Conservation (phyloP, 345 rosid genomes). For the Hypericum androsaemum region DNA sequence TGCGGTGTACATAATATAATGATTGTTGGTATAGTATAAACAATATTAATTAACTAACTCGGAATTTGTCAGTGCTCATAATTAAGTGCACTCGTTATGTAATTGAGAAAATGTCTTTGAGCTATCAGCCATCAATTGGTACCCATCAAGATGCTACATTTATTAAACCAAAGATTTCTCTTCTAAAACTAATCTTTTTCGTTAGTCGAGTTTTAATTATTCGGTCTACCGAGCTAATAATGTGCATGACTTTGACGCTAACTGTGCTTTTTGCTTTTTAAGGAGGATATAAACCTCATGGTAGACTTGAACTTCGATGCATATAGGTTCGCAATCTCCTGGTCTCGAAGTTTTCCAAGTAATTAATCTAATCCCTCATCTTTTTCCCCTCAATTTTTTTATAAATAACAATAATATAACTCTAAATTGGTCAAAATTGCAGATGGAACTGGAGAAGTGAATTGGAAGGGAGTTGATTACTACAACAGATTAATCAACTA, state of each 20-base stretch:
- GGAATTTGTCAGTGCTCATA: too few species aligned
- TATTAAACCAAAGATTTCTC: too few species aligned
- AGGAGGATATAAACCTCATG: slow-evolving; percentile 88
- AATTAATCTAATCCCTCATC: slow-evolving; percentile 5
- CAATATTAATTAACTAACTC: too few species aligned
- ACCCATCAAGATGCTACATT: too few species aligned
- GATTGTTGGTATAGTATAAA: too few species aligned
- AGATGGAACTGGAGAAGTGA: slow-evolving; percentile 84
- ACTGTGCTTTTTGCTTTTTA: slow-evolving; percentile 6
- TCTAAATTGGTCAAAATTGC: slow-evolving; percentile 11
- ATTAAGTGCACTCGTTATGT: too few species aligned
- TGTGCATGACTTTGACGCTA: too few species aligned
- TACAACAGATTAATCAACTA: slow-evolving; percentile 78
- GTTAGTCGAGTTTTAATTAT: too few species aligned
- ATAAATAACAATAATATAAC: background rate
- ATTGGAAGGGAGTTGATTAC: slow-evolving; percentile 88
- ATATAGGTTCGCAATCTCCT: slow-evolving; percentile 90
- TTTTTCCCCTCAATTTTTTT: background rate
- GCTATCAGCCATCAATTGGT: too few species aligned
- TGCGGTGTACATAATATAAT: too few species aligned
- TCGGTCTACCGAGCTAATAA: background rate
- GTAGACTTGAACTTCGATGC: slow-evolving; percentile 73
- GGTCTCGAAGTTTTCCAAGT: slow-evolving; percentile 98
- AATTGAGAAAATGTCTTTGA: too few species aligned
- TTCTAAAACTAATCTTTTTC: too few species aligned